Conservation (phyloP, 805 yeast species). For the Suhomyces sp. region DNA sequence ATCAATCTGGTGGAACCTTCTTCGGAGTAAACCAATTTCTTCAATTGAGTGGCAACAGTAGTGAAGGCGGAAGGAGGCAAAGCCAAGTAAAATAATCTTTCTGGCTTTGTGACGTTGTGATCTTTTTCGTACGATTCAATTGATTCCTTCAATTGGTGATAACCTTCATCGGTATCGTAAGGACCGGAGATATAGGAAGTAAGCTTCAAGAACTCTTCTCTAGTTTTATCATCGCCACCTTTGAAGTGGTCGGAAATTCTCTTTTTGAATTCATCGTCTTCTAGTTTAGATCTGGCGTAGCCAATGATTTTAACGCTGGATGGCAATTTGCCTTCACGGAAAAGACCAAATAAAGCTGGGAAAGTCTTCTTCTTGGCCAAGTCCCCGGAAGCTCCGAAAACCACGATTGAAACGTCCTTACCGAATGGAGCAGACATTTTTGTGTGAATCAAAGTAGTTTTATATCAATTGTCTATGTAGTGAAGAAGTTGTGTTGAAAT, state of each 20-base stretch:
- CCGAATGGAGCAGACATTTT: slow-evolving; percentile 46
- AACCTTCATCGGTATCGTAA: slow-evolving; percentile 82
- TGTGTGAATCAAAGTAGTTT: background rate
- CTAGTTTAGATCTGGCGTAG: slow-evolving; percentile 82
- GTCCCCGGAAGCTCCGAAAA: slow-evolving; percentile 95
- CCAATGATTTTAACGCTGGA: slow-evolving; percentile 74
- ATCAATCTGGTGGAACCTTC: slow-evolving; percentile 74
- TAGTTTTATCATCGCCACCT: slow-evolving; percentile 42
- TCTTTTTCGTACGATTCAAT: slow-evolving; percentile 60
- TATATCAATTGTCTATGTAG: background rate
- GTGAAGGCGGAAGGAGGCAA: slow-evolving; percentile 92
- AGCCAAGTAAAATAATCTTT: slow-evolving; percentile 88
- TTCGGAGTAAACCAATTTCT: slow-evolving; percentile 60
- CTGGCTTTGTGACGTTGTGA: slow-evolving; percentile 48
- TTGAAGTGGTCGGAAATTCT: slow-evolving; percentile 66
- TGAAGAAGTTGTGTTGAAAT: background rate
- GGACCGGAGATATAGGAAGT: slow-evolving; percentile 72
- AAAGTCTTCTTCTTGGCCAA: slow-evolving; percentile 93
- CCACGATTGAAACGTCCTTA: slow-evolving; percentile 69
- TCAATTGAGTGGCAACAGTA: slow-evolving; percentile 70
- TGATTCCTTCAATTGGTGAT: slow-evolving; percentile 48
- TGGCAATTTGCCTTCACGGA: slow-evolving; percentile 68
- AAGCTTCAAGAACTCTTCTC: slow-evolving; percentile 63
- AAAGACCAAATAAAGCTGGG: slow-evolving; percentile 78
- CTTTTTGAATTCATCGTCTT: slow-evolving; percentile 61